phyloP scores from a whole-genome alignment of 192 early-diverging fungal genomes.

The Diversispora eburnea region DNA sequence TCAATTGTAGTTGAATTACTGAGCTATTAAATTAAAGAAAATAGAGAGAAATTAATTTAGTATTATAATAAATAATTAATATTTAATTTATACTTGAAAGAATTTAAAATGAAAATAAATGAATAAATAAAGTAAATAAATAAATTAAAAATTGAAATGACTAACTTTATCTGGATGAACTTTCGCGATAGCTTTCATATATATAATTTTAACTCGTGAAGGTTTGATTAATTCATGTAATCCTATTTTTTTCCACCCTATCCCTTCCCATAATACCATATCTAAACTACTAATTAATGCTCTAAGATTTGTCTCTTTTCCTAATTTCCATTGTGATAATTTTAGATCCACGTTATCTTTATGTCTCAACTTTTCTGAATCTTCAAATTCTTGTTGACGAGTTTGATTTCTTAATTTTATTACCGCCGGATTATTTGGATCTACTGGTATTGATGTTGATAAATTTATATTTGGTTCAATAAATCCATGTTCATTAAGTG shows the following conservation, averaged over 20 bases:
- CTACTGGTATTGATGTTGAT: not conserved
- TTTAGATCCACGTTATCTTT: slow-evolving; percentile 76
- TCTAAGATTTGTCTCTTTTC: slow-evolving; percentile 89
- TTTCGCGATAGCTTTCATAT: slow-evolving; percentile 88
- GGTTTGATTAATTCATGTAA: slow-evolving; percentile 85
- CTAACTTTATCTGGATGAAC: slow-evolving; percentile 93
- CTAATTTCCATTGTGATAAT: slow-evolving; percentile 72
- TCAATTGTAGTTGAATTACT: slow-evolving; percentile 63
- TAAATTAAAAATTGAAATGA: not conserved
- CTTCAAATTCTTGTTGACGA: slow-evolving; percentile 65
- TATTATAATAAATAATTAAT: not conserved
- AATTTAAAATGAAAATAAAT: not conserved
- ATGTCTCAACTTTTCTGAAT: slow-evolving; percentile 68
- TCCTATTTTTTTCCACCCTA: slow-evolving; percentile 68
- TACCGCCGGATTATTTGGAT: slow-evolving; percentile 50
- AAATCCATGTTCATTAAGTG: slow-evolving; percentile 21
- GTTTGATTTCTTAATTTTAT: slow-evolving; percentile 72
- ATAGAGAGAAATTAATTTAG: too few relatives aligned
- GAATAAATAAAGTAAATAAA: not conserved
- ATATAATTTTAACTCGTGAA: slow-evolving; percentile 82
- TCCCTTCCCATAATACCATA: slow-evolving; percentile 72
- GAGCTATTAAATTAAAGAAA: slow-evolving; percentile 34
- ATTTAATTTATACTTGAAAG: too few relatives aligned
- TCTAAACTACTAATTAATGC: slow-evolving; percentile 82
- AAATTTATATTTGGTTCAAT: not conserved